Evolutionary conservation across 192 early-diverging fungal species (phyloP).

Genomic region (Podila horticola): DNA sequence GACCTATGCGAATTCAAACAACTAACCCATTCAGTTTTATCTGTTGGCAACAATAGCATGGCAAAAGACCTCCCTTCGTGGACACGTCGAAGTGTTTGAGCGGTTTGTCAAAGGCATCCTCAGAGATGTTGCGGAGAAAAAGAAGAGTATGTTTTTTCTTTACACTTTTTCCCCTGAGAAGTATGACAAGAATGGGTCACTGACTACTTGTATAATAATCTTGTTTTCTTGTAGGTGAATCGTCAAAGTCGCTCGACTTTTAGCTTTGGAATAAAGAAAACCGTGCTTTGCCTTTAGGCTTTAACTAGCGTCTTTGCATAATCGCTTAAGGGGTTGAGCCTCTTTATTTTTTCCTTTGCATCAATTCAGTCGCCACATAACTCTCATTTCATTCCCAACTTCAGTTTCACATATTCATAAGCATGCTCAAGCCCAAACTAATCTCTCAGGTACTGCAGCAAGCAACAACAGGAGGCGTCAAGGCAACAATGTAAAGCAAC

Average conservation of each 20-base stretch:
- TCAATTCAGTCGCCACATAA: too few relatives aligned
- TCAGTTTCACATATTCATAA: not conserved
- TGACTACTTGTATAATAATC: not conserved
- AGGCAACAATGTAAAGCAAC: conserved; percentile 60
- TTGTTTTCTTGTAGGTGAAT: not conserved
- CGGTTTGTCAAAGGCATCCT: conserved; percentile 67
- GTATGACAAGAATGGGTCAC: too few relatives aligned
- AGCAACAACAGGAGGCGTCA: conserved; percentile 62
- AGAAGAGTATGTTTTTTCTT: conserved; percentile 51
- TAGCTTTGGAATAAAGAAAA: not conserved
- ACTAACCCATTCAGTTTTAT: not conserved
- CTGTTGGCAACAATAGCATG: conserved; percentile 42
- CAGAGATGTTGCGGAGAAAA: conserved; percentile 41
- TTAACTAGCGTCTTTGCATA: too few relatives aligned
- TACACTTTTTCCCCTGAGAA: too few relatives aligned
- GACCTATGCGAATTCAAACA: not conserved
- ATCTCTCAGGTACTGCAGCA: conserved; percentile 69
- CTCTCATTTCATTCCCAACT: not conserved
- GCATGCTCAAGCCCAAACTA: conserved; percentile 71
- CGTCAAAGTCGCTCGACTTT: conserved; percentile 23
- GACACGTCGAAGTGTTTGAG: conserved; percentile 73
- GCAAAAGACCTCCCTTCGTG: conserved; percentile 66
- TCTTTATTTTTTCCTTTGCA: too few relatives aligned
- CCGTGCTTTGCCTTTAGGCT: too few relatives aligned
- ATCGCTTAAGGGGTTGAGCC: too few relatives aligned